A percentile compares a stretch with the other conserved stretches of the same genome.
phyloP scores from a whole-genome alignment of 108 stramenopile species.

The Bacterosira constricta region DNA sequence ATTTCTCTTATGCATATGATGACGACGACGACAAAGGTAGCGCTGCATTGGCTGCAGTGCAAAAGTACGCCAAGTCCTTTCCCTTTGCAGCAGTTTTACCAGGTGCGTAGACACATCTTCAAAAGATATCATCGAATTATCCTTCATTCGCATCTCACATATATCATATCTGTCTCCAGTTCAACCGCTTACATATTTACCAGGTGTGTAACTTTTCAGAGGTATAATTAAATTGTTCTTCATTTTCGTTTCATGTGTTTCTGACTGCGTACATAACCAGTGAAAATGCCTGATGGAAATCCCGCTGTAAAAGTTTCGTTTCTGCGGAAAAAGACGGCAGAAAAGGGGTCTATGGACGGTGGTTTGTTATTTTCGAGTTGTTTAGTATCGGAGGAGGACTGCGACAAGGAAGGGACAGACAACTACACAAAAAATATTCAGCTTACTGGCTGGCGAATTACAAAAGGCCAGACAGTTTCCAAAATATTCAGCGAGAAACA shows the following conservation, averaged over 20 bases:
- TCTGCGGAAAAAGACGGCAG: conserved; percentile 74
- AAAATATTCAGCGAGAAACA: conserved; percentile 80
- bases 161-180: too few species aligned
- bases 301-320: conserved; percentile 69
- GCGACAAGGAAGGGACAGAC: conserved; percentile 9
- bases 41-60: conserved; percentile 34
- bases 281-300: conserved; percentile 50
- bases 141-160: too few species aligned
- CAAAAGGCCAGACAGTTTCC: conserved; percentile 65
- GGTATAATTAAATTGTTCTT: not conserved
- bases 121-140: too few species aligned
- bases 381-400: conserved; percentile 20
- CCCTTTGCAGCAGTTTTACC: conserved; percentile 83
- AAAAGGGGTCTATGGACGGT: conserved; percentile 73
- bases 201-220: not conserved
- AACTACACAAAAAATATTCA: conserved; percentile 43
- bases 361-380: conserved; percentile 66
- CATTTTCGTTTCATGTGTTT: not conserved
- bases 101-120: too few species aligned
- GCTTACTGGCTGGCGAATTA: conserved; percentile 60
- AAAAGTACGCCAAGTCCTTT: conserved; percentile 64
- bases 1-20: conserved; percentile 27
- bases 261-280: conserved; percentile 26
- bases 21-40: conserved; percentile 6
- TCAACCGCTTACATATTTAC: conserved; percentile 74